Base-by-base conservation (phyloP, 1,139 yeast genomes). In the Geotrichum aggregatum region DNA sequence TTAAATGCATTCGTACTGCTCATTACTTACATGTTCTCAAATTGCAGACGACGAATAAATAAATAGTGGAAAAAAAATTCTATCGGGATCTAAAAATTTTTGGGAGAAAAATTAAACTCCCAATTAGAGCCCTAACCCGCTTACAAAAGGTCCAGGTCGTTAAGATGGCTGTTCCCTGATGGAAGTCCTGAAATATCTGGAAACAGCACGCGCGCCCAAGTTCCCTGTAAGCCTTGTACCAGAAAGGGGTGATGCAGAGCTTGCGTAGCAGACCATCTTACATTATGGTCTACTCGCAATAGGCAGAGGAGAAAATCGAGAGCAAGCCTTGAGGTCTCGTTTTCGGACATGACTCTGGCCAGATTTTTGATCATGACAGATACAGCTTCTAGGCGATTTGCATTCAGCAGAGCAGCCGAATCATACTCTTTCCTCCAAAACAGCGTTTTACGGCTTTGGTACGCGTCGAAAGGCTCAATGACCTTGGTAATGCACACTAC, bases 201-300 rank as follows among this genome's bases (percentile, higher is more conserved):
- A 18, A 54, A 38, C 33, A 54, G 26, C 11, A 57, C 52, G 2
- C 48, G 38, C n/a, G 59, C 59, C 59, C 61, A 57, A 6, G 54
- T 26, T 7, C 60, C 60, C 11, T 57, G 49, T 4, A 59, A 44
- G 16, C 56, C 50, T 18, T 48, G 28, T 13, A 54, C 47, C 7
- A 63, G 50, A 48, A 63, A 63, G 43, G 80, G 78, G 65, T 87
- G 95, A 56, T 78, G 80, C 49, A 87, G 69, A 45, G 87, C 74
- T 64, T 85, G 91, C 61, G 83, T 88, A 1, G 95, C 85, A 43
- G 82, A 77, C 4, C 95, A 94, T 64, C 96, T 77, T 60, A 80
- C 82, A 62, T 82, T 76, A 44, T 85, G 91, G 67, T 87, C 95
- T 44, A 87, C 92, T 67, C 92, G 84, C 30, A 87, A 48, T 42